phyloP scores from a whole-genome alignment of 2,329 filamentous ascomycete species.

The Cladosporium halotolerans region DNA sequence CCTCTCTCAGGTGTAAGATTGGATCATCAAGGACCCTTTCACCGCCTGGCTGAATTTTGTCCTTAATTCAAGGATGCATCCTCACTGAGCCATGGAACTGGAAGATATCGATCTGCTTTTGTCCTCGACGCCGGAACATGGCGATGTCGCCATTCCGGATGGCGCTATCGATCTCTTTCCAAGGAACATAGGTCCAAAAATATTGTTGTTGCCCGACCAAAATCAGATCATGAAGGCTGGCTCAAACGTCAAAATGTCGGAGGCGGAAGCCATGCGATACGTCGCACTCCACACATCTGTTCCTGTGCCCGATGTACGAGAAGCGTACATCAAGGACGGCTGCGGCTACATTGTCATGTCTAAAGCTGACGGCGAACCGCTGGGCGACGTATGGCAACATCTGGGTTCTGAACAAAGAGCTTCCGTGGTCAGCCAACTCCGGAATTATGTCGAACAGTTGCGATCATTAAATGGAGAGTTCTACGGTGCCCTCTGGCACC shows the following conservation, averaged over 20 bases:
- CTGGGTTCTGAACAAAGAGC: not conserved
- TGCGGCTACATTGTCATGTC: conserved; percentile 11
- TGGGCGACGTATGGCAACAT: not conserved
- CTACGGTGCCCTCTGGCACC: conserved; percentile 10
- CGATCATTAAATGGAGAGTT: conserved; percentile 1
- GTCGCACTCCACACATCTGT: conserved; percentile 10
- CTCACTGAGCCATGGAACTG: not conserved
- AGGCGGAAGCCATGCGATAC: conserved; percentile 13
- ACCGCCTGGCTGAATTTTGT: too few relatives aligned
- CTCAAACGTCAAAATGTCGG: conserved; percentile 1
- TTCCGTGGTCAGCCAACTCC: conserved; percentile 4
- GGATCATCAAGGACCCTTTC: too few relatives aligned
- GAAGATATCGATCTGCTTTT: not conserved
- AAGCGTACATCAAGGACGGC: conserved; percentile 2
- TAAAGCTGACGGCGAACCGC: conserved; percentile 1
- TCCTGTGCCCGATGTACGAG: conserved; percentile 11
- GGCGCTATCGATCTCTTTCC: conserved; percentile 6
- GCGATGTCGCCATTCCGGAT: not conserved
- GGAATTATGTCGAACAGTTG: conserved; percentile 1
- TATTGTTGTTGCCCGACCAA: not conserved
- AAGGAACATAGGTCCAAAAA: conserved; percentile 2
- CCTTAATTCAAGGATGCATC: not conserved
- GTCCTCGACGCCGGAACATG: not conserved
- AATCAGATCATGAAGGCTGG: conserved; percentile 11
- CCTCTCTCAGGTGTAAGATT: too few relatives aligned